Percentiles rank a stretch among this genome's conserved stretches.
phyloP scores from a whole-genome alignment of 2,329 filamentous ascomycete genomes.

The Lecanoromycetidae sp. region DNA sequence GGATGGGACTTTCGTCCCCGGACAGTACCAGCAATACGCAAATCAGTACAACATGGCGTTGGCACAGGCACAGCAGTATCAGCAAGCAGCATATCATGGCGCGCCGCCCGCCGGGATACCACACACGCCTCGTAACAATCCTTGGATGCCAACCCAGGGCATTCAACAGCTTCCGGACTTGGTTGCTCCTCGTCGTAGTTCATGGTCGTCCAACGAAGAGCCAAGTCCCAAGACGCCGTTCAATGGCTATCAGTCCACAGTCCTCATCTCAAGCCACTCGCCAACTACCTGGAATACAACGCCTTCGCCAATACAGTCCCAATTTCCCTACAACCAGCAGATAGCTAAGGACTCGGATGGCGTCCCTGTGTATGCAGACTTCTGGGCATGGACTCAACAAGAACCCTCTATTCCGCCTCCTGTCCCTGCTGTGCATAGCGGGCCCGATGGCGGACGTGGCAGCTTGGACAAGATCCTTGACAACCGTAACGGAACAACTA shows the following conservation, averaged over 20 bases:
- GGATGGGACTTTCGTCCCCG: constrained; percentile 12
- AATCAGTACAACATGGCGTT: constrained; percentile 11
- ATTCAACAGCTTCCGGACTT: constrained; percentile 24
- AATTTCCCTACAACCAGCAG: constrained; percentile 27
- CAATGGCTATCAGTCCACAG: constrained; percentile 45
- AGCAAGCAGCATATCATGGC: constrained; percentile 11
- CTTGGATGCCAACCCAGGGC: constrained; percentile 12
- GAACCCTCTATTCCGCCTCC: constrained; percentile 77
- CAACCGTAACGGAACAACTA: constrained; percentile 89
- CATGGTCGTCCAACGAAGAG: constrained; percentile 33
- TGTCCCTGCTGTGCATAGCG: constrained; percentile 74
- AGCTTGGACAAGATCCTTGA: constrained; percentile 87
- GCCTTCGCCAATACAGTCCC: constrained; percentile 52
- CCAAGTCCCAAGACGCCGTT: constrained; percentile 49
- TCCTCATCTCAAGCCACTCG: constrained; percentile 48
- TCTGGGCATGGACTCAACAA: constrained; percentile 57
- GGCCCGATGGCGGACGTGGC: constrained; percentile 73
- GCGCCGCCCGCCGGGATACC: background rate
- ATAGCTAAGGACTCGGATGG: constrained; percentile 34
- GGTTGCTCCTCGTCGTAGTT: constrained; percentile 26
- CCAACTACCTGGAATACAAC: constrained; percentile 40
- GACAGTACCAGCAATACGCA: constrained; percentile 10
- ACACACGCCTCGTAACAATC: constrained; percentile 12
- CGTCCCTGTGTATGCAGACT: constrained; percentile 34
- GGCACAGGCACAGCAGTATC: constrained; percentile 8